These are phyloP conservation scores for Mediolabrus comicus DNA, from an alignment of 108 stramenopile genomes.

Conservation along the genomic window DNA sequence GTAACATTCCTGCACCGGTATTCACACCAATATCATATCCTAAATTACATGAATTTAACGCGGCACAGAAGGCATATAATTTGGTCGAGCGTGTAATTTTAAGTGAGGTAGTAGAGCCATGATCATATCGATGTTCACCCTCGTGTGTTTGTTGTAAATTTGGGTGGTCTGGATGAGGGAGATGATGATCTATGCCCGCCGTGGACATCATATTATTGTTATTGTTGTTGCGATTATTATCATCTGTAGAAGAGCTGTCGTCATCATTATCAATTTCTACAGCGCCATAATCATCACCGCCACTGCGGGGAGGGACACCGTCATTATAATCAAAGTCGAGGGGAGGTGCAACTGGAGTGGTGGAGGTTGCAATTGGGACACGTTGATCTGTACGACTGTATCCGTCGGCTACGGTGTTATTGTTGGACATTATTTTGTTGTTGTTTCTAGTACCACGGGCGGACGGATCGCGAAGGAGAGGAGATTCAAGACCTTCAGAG, in stretches of 20 bases:
- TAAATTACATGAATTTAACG: slow-evolving; percentile 82
- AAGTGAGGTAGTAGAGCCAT: slow-evolving; percentile 11
- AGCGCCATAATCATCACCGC: slow-evolving; percentile 5
- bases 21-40: slow-evolving; percentile 73
- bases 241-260: not conserved
- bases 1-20: slow-evolving; percentile 49
- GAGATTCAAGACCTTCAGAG: not conserved
- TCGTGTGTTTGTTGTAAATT: slow-evolving; percentile 31
- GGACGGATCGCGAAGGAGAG: not conserved
- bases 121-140: slow-evolving; percentile 44
- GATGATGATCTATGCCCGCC: slow-evolving; percentile 35
- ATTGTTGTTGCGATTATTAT: not conserved
- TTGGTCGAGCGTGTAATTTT: slow-evolving; percentile 39
- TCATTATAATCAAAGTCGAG: slow-evolving; percentile 46
- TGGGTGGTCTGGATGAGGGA: slow-evolving; percentile 28
- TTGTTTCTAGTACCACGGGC: not conserved
- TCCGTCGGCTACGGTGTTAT: slow-evolving; percentile 42
- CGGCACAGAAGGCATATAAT: slow-evolving; percentile 66
- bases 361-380: slow-evolving; percentile 38
- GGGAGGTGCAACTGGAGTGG: slow-evolving; percentile 42
- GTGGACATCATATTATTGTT: not conserved
- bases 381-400: slow-evolving; percentile 49
- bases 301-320: slow-evolving; percentile 9
- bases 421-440: slow-evolving; percentile 5
- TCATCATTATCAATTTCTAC: not conserved